Percentiles rank a stretch among this genome's conserved stretches.
Evolutionary conservation across 306 rosid species (phyloP).

Genomic region (Astragalus membranaceus): DNA sequence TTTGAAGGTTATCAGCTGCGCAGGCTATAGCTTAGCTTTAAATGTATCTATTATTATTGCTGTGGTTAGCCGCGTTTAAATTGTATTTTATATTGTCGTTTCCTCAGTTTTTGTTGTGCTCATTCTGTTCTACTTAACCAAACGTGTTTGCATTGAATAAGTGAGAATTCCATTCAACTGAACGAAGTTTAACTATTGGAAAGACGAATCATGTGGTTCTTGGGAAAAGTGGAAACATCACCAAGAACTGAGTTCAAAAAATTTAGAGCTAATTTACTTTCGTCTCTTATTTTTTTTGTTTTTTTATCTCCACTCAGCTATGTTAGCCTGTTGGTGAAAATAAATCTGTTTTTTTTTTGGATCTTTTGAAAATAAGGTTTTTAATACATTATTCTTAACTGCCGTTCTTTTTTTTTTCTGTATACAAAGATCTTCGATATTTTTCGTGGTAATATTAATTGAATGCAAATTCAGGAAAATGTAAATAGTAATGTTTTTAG

Average conservation of each 20-base stretch:
- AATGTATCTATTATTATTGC: conserved; percentile 14
- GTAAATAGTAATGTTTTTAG: too few species aligned
- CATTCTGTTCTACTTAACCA: background rate
- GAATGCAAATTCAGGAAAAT: too few species aligned
- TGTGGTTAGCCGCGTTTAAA: background rate
- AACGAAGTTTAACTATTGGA: background rate
- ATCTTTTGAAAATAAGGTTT: too few species aligned
- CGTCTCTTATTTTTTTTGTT: too few species aligned
- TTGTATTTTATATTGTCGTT: background rate
- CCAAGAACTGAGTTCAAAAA: background rate
- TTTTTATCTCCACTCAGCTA: too few species aligned
- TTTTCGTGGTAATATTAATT: too few species aligned
- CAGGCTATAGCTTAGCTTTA: background rate
- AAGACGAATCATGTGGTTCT: background rate
- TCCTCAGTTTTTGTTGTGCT: background rate
- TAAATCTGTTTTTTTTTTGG: too few species aligned
- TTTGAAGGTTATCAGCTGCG: background rate
- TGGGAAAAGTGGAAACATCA: background rate
- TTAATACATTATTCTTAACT: too few species aligned
- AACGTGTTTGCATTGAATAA: background rate
- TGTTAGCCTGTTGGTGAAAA: too few species aligned
- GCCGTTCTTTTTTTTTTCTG: too few species aligned
- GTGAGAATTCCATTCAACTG: background rate
- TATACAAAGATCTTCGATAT: too few species aligned
- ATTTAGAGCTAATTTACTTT: background rate